Evolutionary conservation across 805 yeast species (phyloP).

Genomic region (Wickerhamiella occidentalis): DNA sequence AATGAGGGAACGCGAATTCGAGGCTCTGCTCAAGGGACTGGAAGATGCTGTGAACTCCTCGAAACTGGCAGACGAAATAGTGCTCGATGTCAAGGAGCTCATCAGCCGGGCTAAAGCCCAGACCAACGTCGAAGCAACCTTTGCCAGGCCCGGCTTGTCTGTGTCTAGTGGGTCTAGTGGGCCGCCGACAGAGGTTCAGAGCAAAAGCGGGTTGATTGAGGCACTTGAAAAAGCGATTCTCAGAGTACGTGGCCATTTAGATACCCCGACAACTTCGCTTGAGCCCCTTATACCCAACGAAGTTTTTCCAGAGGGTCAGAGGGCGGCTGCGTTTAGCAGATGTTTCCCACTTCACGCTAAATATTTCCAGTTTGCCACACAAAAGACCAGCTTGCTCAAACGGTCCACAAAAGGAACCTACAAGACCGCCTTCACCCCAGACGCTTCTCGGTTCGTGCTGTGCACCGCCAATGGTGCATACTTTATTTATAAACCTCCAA

Average conservation of each 20-base stretch:
- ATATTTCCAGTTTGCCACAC: neutral
- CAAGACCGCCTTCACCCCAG: slow-evolving; percentile 51
- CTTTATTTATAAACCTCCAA: slow-evolving; percentile 51
- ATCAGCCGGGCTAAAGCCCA: neutral
- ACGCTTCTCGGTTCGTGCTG: slow-evolving; percentile 51
- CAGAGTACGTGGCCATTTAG: neutral
- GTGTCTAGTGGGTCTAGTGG: neutral
- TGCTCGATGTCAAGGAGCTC: neutral
- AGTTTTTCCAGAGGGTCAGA: neutral
- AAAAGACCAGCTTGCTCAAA: slow-evolving; percentile 1
- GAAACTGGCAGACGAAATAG: neutral
- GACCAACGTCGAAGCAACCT: neutral
- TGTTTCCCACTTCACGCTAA: slow-evolving; percentile 8
- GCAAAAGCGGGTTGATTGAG: neutral
- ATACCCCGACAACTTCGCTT: neutral
- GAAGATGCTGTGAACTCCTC: neutral
- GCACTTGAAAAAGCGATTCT: neutral
- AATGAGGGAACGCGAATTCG: slow-evolving; percentile 4
- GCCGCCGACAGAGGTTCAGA: neutral
- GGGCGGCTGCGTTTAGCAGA: slow-evolving; percentile 3
- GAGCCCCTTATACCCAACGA: neutral
- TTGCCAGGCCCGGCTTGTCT: neutral
- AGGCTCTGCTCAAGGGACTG: neutral
- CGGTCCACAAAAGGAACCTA: slow-evolving; percentile 21
- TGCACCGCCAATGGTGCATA: slow-evolving; percentile 51